A percentile compares a stretch with the other conserved stretches of the same genome.
phyloP scores from a whole-genome alignment of 371 early-diverging fungal genomes.

The Funneliformis caledonium region DNA sequence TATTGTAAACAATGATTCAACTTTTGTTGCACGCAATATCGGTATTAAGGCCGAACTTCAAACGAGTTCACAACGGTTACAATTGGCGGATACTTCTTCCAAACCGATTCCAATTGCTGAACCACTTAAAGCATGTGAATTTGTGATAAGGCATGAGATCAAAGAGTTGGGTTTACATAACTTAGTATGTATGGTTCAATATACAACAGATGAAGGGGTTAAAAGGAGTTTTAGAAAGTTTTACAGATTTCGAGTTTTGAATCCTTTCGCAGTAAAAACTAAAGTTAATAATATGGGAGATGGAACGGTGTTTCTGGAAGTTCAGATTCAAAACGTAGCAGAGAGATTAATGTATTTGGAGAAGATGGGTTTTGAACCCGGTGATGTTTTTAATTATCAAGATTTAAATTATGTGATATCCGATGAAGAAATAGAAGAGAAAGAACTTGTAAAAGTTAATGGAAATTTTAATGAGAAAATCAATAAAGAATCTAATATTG shows the following conservation, averaged over 20 bases:
- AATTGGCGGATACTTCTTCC: slow-evolving; percentile 68
- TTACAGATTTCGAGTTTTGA: slow-evolving; percentile 94
- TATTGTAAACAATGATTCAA: slow-evolving; percentile 85
- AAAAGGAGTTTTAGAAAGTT: slow-evolving; percentile 83
- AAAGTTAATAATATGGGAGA: slow-evolving; percentile 81
- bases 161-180: slow-evolving; percentile 94
- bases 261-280: slow-evolving; percentile 95
- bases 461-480: neutral
- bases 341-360: slow-evolving; percentile 84
- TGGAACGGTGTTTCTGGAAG: slow-evolving; percentile 86
- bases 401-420: slow-evolving; percentile 65
- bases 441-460: neutral
- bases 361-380: slow-evolving; percentile 84
- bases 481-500: slow-evolving; percentile 1
- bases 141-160: slow-evolving; percentile 87
- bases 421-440: neutral
- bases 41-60: slow-evolving; percentile 85
- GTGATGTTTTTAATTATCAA: slow-evolving; percentile 67
- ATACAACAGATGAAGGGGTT: slow-evolving; percentile 66
- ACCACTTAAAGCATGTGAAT: slow-evolving; percentile 67
- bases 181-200: slow-evolving; percentile 88
- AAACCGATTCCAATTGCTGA: slow-evolving; percentile 48
- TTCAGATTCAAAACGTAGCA: slow-evolving; percentile 90
- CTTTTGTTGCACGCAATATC: slow-evolving; percentile 67
- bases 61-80: slow-evolving; percentile 78